Percentiles rank a stretch among this genome's conserved stretches.
Conservation (phyloP, 805 yeast genomes). For the Myxozyma neglecta region DNA sequence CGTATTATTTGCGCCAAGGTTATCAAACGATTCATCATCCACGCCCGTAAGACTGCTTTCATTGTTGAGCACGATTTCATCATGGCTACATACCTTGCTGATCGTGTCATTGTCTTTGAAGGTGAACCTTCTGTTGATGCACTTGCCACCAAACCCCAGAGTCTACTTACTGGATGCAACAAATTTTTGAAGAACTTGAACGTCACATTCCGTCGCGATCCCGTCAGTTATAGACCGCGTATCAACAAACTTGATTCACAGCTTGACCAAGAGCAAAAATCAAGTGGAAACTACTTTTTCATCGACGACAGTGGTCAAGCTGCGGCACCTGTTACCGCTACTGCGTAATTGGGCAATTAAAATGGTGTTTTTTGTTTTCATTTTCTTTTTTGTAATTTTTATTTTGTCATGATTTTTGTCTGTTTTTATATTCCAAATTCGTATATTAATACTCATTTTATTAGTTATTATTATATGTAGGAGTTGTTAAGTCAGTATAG, state of each 20-base stretch:
- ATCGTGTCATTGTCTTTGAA: constrained; percentile 96
- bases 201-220: constrained; percentile 99
- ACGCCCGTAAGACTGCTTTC: constrained; percentile 97
- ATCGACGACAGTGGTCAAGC: constrained; percentile 54
- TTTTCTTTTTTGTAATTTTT: neutral
- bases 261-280: constrained; percentile 93
- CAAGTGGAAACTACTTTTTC: constrained; percentile 91
- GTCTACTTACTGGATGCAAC: constrained; percentile 95
- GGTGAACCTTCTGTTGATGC: constrained; percentile 90
- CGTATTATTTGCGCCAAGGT: constrained; percentile 99
- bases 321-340: neutral
- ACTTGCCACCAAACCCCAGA: constrained; percentile 83
- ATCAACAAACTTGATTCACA: constrained; percentile 96
- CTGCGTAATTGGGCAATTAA: neutral
- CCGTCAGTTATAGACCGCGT: constrained; percentile 97
- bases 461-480: neutral
- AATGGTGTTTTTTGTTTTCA: neutral
- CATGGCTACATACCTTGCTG: constrained; percentile 99
- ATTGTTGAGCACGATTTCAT: constrained; percentile 99
- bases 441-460: neutral
- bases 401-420: neutral
- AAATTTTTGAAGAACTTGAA: constrained; percentile 93
- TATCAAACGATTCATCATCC: constrained; percentile 92
- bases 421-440: neutral
- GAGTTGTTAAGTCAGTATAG: neutral